Evolutionary conservation across 306 rosid genomes (phyloP), one percentile per base, ranked within the genome.

Genomic region (Trifolium repens): DNA sequence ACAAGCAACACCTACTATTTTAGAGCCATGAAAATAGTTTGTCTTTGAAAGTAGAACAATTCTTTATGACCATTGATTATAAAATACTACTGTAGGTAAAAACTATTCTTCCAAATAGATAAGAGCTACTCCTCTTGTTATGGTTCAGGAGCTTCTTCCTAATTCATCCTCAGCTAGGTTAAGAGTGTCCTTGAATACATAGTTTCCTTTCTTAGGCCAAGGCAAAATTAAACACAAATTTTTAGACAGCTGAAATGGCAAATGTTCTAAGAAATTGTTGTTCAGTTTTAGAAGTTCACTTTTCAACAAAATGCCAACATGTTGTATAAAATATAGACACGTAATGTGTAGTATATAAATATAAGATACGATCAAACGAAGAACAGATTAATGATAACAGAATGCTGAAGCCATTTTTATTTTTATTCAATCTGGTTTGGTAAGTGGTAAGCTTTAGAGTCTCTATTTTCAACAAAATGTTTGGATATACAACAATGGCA

Each of bases 401-500:
- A 52, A 52, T 17, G 12, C 59, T 53, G 59, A 17, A 53, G 26
- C 2, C 26, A 16, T 16, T 53, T 53, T 42, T 53, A 27, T 49
- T 53, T 53, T 42, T 53, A 39, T 49, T 67, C 30, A 67, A 68
- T 68, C 68, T 7, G 16, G 73, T 61, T 50, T 74, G 30, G 49
- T 46, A 59, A 13, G 49, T 55, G 53, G 70, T 12, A 47, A 39
- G 43, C 54, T 5, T 5, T 27, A 6, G n/a, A 19, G 55, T 53
- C 24, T 10, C 27, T 27, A 39, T 59, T 58, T 58, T 59, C 39
- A 27, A 26, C 39, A 27, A 27, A 26, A 30, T 59, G 65, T 27
- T 26, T 59, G 64, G 26, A 76, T 63, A 47, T 76, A 82, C 80
- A 79, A 67, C 63, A 80, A 53, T 30, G 54, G 52, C 43, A 58